phyloP scores from a whole-genome alignment of 768 basidiomycete genomes.

The Strobilomyces confusus region DNA sequence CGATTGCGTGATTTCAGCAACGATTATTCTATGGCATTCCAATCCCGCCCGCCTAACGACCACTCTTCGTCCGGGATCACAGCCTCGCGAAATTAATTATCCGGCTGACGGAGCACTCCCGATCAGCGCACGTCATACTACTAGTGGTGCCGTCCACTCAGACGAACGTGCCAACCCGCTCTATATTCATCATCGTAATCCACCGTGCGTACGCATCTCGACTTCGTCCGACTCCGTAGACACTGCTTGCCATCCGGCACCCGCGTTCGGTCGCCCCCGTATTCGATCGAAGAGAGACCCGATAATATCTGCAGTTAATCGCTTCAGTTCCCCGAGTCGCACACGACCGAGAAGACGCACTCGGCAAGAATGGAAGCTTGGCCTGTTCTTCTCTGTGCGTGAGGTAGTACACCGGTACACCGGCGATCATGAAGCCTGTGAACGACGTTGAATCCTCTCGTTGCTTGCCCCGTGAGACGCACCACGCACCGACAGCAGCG shows the following conservation, averaged over 20 bases:
- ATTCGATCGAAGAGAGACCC: slow-evolving; percentile 42
- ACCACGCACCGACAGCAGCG: slow-evolving; percentile 71
- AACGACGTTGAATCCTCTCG: background rate
- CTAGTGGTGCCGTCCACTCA: too few species aligned
- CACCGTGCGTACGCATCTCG: slow-evolving; percentile 40
- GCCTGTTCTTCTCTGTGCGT: slow-evolving; percentile 53
- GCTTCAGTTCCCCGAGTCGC: background rate
- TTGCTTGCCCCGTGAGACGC: background rate
- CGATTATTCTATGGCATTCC: background rate
- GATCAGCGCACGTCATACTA: too few species aligned
- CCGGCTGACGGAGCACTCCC: too few species aligned
- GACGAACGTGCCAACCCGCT: too few species aligned
- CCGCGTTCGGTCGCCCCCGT: slow-evolving; percentile 47
- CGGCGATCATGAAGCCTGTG: slow-evolving; percentile 71
- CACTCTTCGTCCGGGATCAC: slow-evolving; percentile 9
- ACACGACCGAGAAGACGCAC: slow-evolving; percentile 32
- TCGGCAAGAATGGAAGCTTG: slow-evolving; percentile 24
- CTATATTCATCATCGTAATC: too few species aligned
- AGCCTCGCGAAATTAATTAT: background rate
- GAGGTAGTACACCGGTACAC: slow-evolving; percentile 80
- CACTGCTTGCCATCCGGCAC: slow-evolving; percentile 74
- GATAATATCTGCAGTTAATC: slow-evolving; percentile 37
- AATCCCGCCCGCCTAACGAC: background rate
- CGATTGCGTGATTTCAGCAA: background rate
- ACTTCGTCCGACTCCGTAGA: slow-evolving; percentile 65